Conservation (phyloP, 169 alveolate genomes). For the Toxoplasma gondii region DNA sequence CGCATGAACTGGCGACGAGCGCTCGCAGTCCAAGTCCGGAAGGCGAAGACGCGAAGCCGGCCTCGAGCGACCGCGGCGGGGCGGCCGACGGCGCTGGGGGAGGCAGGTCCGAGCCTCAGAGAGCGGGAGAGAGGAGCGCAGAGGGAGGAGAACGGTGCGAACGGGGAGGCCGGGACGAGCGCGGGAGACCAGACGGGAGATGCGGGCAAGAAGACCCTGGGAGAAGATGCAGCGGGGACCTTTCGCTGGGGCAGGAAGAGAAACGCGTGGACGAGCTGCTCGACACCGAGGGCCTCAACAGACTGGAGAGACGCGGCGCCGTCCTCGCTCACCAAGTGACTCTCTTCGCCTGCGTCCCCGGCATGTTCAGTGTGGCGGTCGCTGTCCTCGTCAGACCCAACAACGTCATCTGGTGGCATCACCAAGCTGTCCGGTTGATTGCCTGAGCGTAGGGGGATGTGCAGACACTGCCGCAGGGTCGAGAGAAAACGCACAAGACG, state of each 20-base stretch:
- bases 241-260: background rate
- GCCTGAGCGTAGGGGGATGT: background rate
- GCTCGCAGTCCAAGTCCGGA: background rate
- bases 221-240: background rate
- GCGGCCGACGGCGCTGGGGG: background rate
- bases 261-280: background rate
- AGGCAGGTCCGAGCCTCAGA: no score
- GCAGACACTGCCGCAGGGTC: background rate
- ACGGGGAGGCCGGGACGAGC: no score
- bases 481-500: background rate
- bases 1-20: no score
- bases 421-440: constrained; percentile 33
- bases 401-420: constrained; percentile 32
- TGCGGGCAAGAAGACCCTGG: background rate
- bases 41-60: background rate
- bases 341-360: constrained; percentile 47
- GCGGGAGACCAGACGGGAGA: no score
- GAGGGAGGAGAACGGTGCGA: background rate
- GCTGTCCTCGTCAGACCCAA: constrained; percentile 24
- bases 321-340: constrained; percentile 38
- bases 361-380: constrained; percentile 6
- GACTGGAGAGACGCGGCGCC: constrained; percentile 33
- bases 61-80: background rate
- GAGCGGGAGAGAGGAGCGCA: background rate
- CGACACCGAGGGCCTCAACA: background rate